phyloP scores from a whole-genome alignment of 2,329 filamentous ascomycete genomes.

The Fusarium sp. region DNA sequence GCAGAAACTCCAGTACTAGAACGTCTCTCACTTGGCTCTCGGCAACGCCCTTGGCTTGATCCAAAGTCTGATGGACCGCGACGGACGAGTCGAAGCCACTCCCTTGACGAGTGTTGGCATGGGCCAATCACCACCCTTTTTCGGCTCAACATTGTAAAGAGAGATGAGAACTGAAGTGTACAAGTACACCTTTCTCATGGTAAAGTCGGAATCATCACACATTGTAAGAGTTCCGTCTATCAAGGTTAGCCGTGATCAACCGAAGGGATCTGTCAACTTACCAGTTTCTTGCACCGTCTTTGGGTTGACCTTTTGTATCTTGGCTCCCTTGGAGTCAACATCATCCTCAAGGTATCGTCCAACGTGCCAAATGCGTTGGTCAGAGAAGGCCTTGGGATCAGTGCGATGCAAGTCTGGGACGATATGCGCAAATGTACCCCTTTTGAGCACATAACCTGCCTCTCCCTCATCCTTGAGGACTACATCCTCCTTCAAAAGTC shows the following conservation, averaged over 20 bases:
- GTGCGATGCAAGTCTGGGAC: slow-evolving; percentile 48
- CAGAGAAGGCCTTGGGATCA: slow-evolving; percentile 46
- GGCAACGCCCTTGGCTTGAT: slow-evolving; percentile 42
- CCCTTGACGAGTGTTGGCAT: slow-evolving; percentile 39
- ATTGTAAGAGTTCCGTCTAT: slow-evolving; percentile 47
- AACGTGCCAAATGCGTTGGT: slow-evolving; percentile 49
- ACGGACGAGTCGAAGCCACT: slow-evolving; percentile 42
- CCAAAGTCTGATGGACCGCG: slow-evolving; percentile 46
- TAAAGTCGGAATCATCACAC: slow-evolving; percentile 47
- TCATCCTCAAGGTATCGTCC: slow-evolving; percentile 46
- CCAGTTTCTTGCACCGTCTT: slow-evolving; percentile 47
- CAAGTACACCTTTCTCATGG: slow-evolving; percentile 48
- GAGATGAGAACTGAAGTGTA: slow-evolving; percentile 49
- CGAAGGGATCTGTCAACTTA: slow-evolving; percentile 28
- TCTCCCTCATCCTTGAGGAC: slow-evolving; percentile 43
- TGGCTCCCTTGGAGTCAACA: slow-evolving; percentile 39
- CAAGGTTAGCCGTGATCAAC: slow-evolving; percentile 6
- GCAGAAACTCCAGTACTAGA: neutral
- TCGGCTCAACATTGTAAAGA: slow-evolving; percentile 50
- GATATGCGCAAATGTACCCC: slow-evolving; percentile 49
- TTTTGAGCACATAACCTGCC: slow-evolving; percentile 44
- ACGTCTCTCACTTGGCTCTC: slow-evolving; percentile 6
- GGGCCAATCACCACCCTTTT: slow-evolving; percentile 42
- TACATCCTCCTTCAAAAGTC: slow-evolving; percentile 46
- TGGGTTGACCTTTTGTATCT: slow-evolving; percentile 33